Base-by-base conservation (phyloP, 202 grass and related monocot genomes). In the Sporobolus alterniflorus region DNA sequence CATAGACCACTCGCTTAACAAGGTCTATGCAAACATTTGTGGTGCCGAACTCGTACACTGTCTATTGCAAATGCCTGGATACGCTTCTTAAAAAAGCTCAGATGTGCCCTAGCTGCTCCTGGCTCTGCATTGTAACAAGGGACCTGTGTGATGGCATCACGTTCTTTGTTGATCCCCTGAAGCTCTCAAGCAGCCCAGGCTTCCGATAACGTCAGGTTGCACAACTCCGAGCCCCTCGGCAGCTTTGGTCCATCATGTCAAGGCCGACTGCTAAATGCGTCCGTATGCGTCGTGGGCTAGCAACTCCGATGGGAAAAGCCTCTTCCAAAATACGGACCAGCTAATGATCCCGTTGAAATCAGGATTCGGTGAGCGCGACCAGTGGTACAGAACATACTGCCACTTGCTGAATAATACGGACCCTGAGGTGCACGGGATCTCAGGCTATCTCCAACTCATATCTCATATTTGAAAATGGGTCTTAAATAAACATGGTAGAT, bases 231-330 rank as follows among this genome's bases (percentile, higher is more conserved):
- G 87, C 52, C 91, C 96, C 84, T 98, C 93, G 9, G 88, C 96
- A 69, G 87, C 96, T 76, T n/a, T 89, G 89, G 79, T 95, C 90
- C 96, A 98, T 98, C 96, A 95, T 95, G 73, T 95, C 92, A 69
- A 98, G 89, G 64, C 96, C 92, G 43, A 80, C 62, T 7, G 84
- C 93, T 56, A 98, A 67, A 50, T 95, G 85, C 69, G 89, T 83
- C n/a, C 91, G 77, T 74, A 96, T 92, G 62, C 93, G 85, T 95
- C 92, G 81, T 95, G 91, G 57, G 96, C 90, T 16, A 98, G 92
- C 68, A 98, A 89, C 56, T 98, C 93, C 48, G 86, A 84, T 12
- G 96, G 96, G 6, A 98, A 98, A 78, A 90, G 78, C 1, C 81
- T 83, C 82, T 95, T 98, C 96, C 93, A 98, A 18, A 91, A 90